Evolutionary conservation across 2,329 filamentous ascomycete genomes (phyloP).

Genomic region (Paramyrothecium sp.): DNA sequence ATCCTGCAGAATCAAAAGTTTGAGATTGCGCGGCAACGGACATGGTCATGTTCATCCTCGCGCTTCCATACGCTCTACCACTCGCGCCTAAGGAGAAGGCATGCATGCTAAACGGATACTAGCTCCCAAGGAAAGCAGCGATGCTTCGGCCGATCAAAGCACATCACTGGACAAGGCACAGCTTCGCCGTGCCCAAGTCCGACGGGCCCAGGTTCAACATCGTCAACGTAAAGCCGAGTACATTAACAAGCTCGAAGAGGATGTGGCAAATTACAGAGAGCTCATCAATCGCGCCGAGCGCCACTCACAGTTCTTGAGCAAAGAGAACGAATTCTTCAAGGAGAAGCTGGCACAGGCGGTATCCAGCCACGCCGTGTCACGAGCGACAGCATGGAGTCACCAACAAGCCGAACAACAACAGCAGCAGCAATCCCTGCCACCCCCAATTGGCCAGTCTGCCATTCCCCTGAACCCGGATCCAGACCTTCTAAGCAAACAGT

Average conservation of each 20-base stretch:
- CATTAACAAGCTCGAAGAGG: constrained; percentile 51
- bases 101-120: neutral
- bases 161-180: constrained; percentile 38
- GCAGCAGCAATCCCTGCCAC: neutral
- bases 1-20: neutral
- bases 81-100: neutral
- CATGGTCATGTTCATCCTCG: neutral
- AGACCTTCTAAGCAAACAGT: neutral
- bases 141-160: constrained; percentile 11
- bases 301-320: constrained; percentile 33
- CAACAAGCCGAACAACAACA: neutral
- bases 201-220: constrained; percentile 53
- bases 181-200: constrained; percentile 49
- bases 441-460: neutral
- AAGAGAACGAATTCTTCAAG: constrained; percentile 44
- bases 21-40: neutral
- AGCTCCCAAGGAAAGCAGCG: constrained; percentile 11
- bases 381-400: neutral
- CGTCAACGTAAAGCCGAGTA: constrained; percentile 57
- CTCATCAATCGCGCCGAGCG: constrained; percentile 41
- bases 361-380: constrained; percentile 9
- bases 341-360: constrained; percentile 26
- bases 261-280: constrained; percentile 45
- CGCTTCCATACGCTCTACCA: neutral
- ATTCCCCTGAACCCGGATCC: neutral